Evolutionary conservation across 305 asterid species (phyloP).

Genomic region (Andrographis paniculata): DNA sequence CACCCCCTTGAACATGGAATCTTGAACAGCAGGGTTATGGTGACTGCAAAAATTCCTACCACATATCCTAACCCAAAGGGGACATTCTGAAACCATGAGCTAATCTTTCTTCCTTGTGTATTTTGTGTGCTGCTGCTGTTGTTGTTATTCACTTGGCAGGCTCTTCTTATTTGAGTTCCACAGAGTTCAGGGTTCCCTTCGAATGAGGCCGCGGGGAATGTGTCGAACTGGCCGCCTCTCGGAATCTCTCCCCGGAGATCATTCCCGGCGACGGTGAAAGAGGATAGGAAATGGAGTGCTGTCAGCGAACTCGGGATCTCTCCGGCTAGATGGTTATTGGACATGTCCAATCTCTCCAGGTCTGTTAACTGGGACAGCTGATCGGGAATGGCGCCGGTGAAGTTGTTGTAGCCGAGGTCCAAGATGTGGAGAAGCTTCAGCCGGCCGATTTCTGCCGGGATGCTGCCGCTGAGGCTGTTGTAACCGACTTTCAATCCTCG

Average conservation of each 20-base stretch:
- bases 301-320: constrained; percentile 38
- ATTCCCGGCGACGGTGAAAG: constrained; percentile 45
- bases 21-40: constrained; percentile 12
- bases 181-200: constrained; percentile 49
- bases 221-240: constrained; percentile 41
- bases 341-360: constrained; percentile 43
- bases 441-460: constrained; percentile 42
- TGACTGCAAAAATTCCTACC: constrained; percentile 24
- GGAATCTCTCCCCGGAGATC: constrained; percentile 50
- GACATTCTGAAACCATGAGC: constrained; percentile 10
- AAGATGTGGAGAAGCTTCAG: constrained; percentile 30
- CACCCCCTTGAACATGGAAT: constrained; percentile 3
- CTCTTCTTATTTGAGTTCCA: constrained; percentile 21
- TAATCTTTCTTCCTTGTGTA: not conserved
- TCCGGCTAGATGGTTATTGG: constrained; percentile 38
- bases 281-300: constrained; percentile 40
- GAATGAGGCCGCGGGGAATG: constrained; percentile 30
- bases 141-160: constrained; percentile 6
- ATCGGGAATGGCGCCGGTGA: constrained; percentile 40
- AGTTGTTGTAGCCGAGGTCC: constrained; percentile 33
- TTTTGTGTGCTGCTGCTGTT: not conserved
- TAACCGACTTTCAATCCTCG: constrained; percentile 36
- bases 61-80: constrained; percentile 34
- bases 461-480: constrained; percentile 39
- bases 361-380: constrained; percentile 33